These are phyloP conservation scores for Sphaerulina populicola DNA, from an alignment of 2,329 filamentous ascomycete species.

Conservation along the genomic window DNA sequence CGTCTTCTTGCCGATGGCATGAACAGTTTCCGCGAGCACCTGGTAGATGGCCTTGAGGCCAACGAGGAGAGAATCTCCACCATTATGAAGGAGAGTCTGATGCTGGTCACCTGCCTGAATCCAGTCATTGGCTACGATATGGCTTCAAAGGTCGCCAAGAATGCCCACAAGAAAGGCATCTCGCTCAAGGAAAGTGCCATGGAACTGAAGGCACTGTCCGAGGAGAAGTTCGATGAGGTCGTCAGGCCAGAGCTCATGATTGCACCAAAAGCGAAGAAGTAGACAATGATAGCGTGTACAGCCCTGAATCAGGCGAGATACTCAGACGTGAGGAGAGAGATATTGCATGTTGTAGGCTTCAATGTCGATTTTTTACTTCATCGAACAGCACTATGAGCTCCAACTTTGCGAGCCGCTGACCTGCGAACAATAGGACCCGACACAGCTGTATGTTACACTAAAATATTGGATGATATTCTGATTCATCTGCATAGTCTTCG, in stretches of 20 bases:
- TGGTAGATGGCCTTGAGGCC: conserved; percentile 77
- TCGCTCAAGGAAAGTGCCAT: conserved; percentile 90
- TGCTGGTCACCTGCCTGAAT: conserved; percentile 97
- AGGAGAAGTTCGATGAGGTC: conserved; percentile 80
- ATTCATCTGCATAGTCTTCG: no score
- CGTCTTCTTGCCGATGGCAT: conserved; percentile 85
- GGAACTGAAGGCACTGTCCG: conserved; percentile 80
- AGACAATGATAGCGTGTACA: not conserved
- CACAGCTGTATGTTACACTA: no score
- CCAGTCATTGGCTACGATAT: conserved; percentile 96
- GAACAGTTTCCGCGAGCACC: conserved; percentile 89
- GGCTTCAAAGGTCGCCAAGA: conserved; percentile 95
- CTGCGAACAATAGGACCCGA: not conserved
- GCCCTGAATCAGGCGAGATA: not conserved
- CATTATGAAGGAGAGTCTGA: conserved; percentile 92
- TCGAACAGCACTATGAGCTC: not conserved
- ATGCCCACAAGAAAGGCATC: conserved; percentile 95
- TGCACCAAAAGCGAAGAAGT: conserved; percentile 62
- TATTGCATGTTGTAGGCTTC: not conserved
- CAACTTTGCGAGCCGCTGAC: not conserved
- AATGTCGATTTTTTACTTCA: not conserved
- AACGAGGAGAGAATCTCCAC: conserved; percentile 86
- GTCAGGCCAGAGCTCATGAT: conserved; percentile 95
- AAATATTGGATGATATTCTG: no score
- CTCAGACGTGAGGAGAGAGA: not conserved